phyloP scores from a whole-genome alignment of 2,329 filamentous ascomycete genomes.

The Monosporascus sp. region DNA sequence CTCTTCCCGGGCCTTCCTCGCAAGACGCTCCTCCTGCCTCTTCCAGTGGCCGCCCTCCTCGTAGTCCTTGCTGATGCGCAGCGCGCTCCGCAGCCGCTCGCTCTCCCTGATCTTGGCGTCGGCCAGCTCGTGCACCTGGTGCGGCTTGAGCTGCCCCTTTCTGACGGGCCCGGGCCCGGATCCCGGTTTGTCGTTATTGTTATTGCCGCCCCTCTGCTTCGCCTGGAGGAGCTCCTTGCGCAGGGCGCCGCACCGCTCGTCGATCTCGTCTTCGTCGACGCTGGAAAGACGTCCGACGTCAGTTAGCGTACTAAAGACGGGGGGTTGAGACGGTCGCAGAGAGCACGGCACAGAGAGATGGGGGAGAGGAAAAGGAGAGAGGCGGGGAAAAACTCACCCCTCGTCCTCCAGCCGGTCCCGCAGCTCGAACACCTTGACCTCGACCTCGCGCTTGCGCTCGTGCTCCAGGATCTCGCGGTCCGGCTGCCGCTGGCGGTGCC shows the following conservation, averaged over 20 bases:
- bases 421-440: constrained; percentile 89
- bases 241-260: constrained; percentile 63
- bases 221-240: constrained; percentile 54
- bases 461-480: constrained; percentile 93
- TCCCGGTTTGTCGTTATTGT: constrained; percentile 13
- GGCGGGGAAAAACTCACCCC: constrained; percentile 47
- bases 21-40: constrained; percentile 67
- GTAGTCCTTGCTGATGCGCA: constrained; percentile 82
- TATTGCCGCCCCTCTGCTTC: constrained; percentile 27
- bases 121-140: constrained; percentile 94
- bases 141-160: constrained; percentile 66
- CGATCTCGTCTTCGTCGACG: constrained; percentile 86
- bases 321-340: too few species aligned
- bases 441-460: constrained; percentile 83
- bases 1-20: constrained; percentile 37
- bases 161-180: constrained; percentile 32
- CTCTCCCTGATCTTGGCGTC: constrained; percentile 96
- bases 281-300: constrained; percentile 33
- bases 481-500: constrained; percentile 75
- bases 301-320: not conserved
- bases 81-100: constrained; percentile 76
- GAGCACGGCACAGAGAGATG: not conserved
- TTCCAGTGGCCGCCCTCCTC: constrained; percentile 84
- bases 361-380: not conserved
- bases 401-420: constrained; percentile 89